Evolutionary conservation across 208 protist genomes (phyloP).

Genomic region (Trypanosoma melophagium): DNA sequence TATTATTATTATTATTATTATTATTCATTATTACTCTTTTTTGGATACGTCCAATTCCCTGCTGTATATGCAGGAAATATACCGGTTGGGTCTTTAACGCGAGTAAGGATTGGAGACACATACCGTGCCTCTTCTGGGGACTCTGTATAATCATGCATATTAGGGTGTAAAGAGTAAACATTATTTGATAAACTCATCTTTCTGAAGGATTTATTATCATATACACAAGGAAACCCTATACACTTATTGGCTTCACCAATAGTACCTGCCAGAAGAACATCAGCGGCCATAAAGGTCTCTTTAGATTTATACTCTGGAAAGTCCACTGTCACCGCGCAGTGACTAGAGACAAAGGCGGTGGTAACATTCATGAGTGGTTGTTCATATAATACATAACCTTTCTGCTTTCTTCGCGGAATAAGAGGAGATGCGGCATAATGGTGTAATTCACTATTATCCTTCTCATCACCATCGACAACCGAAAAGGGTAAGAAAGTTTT

Average conservation of each 20-base stretch:
- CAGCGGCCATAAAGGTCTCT: constrained; percentile 4
- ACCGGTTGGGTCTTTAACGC: neutral
- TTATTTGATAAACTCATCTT: neutral
- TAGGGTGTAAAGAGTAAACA: neutral
- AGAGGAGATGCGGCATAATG: neutral
- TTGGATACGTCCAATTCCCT: neutral
- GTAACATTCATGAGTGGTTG: constrained; percentile 13
- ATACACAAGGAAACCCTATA: neutral
- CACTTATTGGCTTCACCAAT: neutral
- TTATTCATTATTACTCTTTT: neutral
- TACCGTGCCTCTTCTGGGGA: neutral
- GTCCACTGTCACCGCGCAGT: constrained; percentile 10
- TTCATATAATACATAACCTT: constrained; percentile 4
- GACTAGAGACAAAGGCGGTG: constrained; percentile 11
- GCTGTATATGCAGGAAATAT: constrained; percentile 21
- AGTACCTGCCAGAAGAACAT: constrained; percentile 13
- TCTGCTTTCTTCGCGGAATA: constrained; percentile 9
- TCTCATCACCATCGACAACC: neutral
- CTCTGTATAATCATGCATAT: neutral
- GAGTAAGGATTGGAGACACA: neutral
- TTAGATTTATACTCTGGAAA: constrained; percentile 6
- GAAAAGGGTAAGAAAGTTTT: neutral
- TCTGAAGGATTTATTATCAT: neutral
- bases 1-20: too few species aligned
- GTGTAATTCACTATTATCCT: neutral